These are phyloP conservation scores for Chlorokybus atmophyticus DNA, from an alignment of 139 green algal genomes.

Conservation along the genomic window DNA sequence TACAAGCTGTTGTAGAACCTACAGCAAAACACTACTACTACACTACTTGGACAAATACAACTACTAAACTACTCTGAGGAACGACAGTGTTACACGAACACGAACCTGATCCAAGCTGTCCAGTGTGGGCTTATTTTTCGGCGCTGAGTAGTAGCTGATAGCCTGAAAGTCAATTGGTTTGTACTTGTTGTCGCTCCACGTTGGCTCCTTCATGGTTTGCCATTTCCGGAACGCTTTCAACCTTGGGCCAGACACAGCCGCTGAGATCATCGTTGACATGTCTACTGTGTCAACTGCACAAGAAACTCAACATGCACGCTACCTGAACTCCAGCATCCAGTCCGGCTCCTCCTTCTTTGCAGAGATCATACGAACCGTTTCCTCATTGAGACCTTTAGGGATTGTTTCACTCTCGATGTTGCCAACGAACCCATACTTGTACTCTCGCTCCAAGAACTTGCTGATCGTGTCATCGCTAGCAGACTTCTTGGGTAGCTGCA, in stretches of 20 bases:
- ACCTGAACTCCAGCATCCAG: conserved; percentile 98
- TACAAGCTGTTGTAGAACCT: too few species aligned
- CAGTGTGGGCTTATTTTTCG: conserved; percentile 84
- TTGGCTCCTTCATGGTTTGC: conserved; percentile 90
- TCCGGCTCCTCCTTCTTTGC: conserved; percentile 97
- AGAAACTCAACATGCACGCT: too few species aligned
- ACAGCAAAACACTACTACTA: too few species aligned
- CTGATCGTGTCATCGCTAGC: conserved; percentile 1
- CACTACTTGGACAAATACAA: too few species aligned
- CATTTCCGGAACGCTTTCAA: conserved; percentile 86
- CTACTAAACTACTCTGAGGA: too few species aligned
- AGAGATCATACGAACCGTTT: conserved; percentile 89
- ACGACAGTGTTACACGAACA: too few species aligned
- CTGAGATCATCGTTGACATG: not conserved
- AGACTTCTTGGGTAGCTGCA: not conserved
- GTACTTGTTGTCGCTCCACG: conserved; percentile 78
- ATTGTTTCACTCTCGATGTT: conserved; percentile 85
- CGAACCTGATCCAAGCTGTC: conserved; percentile 36
- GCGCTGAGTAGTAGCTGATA: conserved; percentile 89
- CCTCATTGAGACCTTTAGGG: conserved; percentile 72
- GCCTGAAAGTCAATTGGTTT: conserved; percentile 29
- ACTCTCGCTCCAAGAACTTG: conserved; percentile 37
- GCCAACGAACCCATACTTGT: conserved; percentile 90
- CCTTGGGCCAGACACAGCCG: too few species aligned
- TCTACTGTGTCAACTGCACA: too few species aligned